Conservation (phyloP, 257 asterid species). For the Forsythia viridissima region DNA sequence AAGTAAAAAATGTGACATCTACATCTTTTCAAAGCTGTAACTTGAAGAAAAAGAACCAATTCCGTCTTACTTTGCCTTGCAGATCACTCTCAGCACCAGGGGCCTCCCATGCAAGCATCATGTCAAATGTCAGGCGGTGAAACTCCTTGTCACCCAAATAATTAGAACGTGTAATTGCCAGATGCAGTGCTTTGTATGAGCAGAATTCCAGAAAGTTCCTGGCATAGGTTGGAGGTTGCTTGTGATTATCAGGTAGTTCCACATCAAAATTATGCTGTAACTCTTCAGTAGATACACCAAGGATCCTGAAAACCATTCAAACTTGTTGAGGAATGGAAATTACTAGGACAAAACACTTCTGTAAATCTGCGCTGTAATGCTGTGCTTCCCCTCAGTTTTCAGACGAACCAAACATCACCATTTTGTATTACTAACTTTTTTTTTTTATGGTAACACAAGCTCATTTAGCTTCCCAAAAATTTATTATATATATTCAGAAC, state of each 20-base stretch:
- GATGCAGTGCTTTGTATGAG: constrained; percentile 64
- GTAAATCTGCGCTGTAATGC: background rate
- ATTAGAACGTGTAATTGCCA: constrained; percentile 50
- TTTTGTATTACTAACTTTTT: background rate
- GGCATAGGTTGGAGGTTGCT: constrained; percentile 58
- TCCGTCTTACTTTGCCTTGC: constrained; percentile 46
- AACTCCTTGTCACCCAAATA: constrained; percentile 69
- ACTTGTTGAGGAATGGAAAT: constrained; percentile 9
- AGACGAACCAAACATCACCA: constrained; percentile 3
- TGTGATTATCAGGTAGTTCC: constrained; percentile 54
- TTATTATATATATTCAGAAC: background rate
- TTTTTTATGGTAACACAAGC: background rate
- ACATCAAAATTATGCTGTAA: constrained; percentile 58
- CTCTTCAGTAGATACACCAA: constrained; percentile 50
- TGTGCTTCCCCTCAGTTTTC: background rate
- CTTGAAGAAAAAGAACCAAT: constrained; percentile 5
- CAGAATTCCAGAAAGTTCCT: constrained; percentile 79
- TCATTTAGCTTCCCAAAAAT: background rate
- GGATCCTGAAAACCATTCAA: constrained; percentile 53
- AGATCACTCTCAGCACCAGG: constrained; percentile 53
- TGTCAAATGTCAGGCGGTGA: constrained; percentile 73
- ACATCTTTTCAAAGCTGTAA: constrained; percentile 4
- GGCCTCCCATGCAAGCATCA: constrained; percentile 96
- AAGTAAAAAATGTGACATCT: constrained; percentile 4
- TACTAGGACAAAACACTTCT: background rate